These are phyloP conservation scores for Alternaria triticina DNA, from an alignment of 2,329 filamentous ascomycete species.

Conservation along the genomic window DNA sequence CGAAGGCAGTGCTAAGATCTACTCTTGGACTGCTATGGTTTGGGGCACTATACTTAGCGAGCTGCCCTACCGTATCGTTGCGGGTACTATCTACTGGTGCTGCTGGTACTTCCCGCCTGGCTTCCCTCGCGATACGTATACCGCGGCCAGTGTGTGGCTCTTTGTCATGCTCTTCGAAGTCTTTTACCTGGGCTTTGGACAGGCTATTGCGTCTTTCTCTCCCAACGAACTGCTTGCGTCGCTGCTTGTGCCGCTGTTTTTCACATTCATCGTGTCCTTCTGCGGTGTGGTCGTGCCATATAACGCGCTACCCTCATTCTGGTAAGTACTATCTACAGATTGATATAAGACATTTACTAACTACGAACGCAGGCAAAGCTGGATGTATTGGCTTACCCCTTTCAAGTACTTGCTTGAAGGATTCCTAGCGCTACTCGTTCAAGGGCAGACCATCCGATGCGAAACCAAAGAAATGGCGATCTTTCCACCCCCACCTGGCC, in stretches of 20 bases:
- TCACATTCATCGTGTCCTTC: conserved; percentile 73
- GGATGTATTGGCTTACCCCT: conserved; percentile 63
- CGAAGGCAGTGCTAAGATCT: conserved; percentile 80
- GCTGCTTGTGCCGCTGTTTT: conserved; percentile 71
- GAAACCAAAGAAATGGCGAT: conserved; percentile 63
- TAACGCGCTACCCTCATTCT: conserved; percentile 66
- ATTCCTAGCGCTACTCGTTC: conserved; percentile 63
- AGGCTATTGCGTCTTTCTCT: conserved; percentile 70
- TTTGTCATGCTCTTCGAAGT: conserved; percentile 70
- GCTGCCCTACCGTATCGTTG: conserved; percentile 71
- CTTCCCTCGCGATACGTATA: conserved; percentile 63
- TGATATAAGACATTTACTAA: rapidly evolving
- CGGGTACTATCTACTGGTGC: conserved; percentile 67
- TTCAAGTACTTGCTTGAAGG: conserved; percentile 72
- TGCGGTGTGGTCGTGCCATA: conserved; percentile 78
- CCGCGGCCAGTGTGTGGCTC: conserved; percentile 67
- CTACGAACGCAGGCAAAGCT: conserved; percentile 46
- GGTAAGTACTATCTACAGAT: conserved; percentile 31
- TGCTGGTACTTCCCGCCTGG: conserved; percentile 61
- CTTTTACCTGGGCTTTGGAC: conserved; percentile 69
- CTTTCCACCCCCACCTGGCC: conserved; percentile 65
- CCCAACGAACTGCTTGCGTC: conserved; percentile 72
- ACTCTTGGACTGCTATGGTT: conserved; percentile 75
- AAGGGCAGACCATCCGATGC: conserved; percentile 64
- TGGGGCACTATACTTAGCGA: conserved; percentile 71